Evolutionary conservation across 2,329 filamentous ascomycete species (phyloP), one percentile per base, ranked within the genome.

Genomic region (Myriosclerotinia scirpicola): DNA sequence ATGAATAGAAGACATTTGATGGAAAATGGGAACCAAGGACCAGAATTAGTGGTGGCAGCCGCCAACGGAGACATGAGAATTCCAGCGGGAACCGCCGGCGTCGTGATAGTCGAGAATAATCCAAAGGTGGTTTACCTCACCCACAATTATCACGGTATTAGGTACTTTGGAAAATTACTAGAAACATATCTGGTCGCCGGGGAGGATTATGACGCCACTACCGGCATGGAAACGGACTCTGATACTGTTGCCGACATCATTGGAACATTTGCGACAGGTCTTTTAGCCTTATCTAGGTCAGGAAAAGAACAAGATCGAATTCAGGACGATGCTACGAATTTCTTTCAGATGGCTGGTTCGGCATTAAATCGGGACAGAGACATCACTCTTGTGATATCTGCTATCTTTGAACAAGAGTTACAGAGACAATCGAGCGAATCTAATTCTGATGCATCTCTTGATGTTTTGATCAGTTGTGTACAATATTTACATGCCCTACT

Each of bases 401-500:
- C 96, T 69, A 91, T 94, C 1, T 89, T 98, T 72, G 95, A 98
- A 72, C 81, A 86, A 71, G 85, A 86, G 69, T 76, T 87, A 2
- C 78, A 84, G 54, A 77, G 77, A 17, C 78, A 81, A 68, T 78
- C 79, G 12, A 77, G 80, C 63, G 79, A 80, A 38, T 68, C 71
- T 61, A 69, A 71, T 44, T 67, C 74, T 80, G 67, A 82, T 80
- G 68, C 78, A 74, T 68, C 77, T 75, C 82, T 96, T 38, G 82
- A 89, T 2, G 84, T 93, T 58, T 77, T 89, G 66, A 81, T 82
- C 14, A 87, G 90, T 34, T 96, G 92, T 75, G 79, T 93, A 30
- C 89, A 92, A 64, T 97, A 98, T 73, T 80, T 96, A 48, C 85
- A 90, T 71, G 87, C 89, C 3, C 80, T 96, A 22, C 78, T 95